Percentiles rank a stretch among this genome's conserved stretches.
Conservation (phyloP, 331 rosid genomes). For the Acacia concinna region DNA sequence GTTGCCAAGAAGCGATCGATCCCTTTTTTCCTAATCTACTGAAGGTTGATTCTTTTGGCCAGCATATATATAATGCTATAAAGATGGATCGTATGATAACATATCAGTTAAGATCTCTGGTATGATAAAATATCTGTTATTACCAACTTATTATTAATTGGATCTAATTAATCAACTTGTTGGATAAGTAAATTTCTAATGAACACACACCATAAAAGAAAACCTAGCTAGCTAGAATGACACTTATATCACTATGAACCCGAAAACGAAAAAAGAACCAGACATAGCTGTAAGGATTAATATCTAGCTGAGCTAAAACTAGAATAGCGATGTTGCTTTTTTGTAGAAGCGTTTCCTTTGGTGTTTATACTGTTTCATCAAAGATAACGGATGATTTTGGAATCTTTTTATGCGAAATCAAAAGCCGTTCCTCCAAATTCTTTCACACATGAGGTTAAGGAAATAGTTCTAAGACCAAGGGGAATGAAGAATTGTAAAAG, state of each 20-base stretch:
- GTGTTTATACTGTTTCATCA: conserved; percentile 28
- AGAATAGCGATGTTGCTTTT: conserved; percentile 29
- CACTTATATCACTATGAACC: background rate
- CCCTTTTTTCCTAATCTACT: background rate
- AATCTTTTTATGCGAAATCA: conserved; percentile 63
- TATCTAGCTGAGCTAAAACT: background rate
- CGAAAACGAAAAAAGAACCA: background rate
- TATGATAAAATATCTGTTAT: background rate
- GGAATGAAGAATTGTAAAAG: conserved; percentile 40
- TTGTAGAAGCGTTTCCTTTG: conserved; percentile 11
- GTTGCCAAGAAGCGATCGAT: background rate
- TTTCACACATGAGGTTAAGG: conserved; percentile 33
- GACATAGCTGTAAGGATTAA: background rate
- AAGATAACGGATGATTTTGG: conserved; percentile 57
- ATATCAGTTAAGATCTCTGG: background rate
- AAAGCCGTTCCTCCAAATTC: conserved; percentile 36
- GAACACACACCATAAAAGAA: background rate
- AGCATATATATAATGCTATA: background rate
- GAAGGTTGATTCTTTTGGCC: background rate
- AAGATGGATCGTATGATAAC: background rate
- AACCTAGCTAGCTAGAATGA: background rate
- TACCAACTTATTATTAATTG: background rate
- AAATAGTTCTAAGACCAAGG: conserved; percentile 22
- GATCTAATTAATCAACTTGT: background rate
- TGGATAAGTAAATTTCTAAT: background rate